Conservation (phyloP, 2,329 filamentous ascomycete genomes). For the Aspergillus pseudonomiae region DNA sequence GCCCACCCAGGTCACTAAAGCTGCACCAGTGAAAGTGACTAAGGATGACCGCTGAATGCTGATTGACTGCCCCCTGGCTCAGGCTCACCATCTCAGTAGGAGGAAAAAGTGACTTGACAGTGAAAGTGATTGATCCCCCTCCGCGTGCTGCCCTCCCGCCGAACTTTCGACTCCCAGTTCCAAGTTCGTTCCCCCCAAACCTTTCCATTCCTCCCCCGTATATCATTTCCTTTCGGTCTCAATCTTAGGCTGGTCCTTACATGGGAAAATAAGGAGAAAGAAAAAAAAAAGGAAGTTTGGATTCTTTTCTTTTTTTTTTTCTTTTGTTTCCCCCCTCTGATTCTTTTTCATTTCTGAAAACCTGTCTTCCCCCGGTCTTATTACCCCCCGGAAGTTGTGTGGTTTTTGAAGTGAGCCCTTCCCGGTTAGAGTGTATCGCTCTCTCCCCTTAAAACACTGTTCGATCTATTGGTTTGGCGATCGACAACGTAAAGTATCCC, state of each 20-base stretch:
- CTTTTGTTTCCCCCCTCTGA: neutral
- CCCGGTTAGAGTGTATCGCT: slow-evolving; percentile 27
- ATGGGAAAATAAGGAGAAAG: slow-evolving; percentile 13
- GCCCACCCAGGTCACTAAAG: neutral
- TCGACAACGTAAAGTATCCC: slow-evolving; percentile 20
- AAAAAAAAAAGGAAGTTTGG: neutral
- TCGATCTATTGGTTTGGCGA: slow-evolving; percentile 18
- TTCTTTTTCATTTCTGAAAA: neutral
- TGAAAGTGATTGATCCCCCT: slow-evolving; percentile 5
- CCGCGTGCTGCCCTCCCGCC: slow-evolving; percentile 5
- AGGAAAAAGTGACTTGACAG: neutral
- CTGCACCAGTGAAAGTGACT: neutral
- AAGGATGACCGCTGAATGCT: slow-evolving; percentile 2
- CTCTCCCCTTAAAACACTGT: slow-evolving; percentile 28
- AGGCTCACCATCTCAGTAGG: slow-evolving; percentile 5
- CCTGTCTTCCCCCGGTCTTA: neutral
- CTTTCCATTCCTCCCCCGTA: slow-evolving; percentile 5
- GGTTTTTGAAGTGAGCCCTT: slow-evolving; percentile 26
- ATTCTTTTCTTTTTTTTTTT: neutral
- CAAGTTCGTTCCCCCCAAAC: neutral
- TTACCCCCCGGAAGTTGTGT: slow-evolving; percentile 17
- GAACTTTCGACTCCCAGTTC: neutral
- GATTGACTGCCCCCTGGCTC: slow-evolving; percentile 11
- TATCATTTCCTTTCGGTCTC: slow-evolving; percentile 14
- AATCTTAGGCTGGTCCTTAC: slow-evolving; percentile 26